A percentile compares a stretch with the other conserved stretches of the same genome.
Conservation (phyloP, 805 yeast genomes). For the Naumovozyma baii region DNA sequence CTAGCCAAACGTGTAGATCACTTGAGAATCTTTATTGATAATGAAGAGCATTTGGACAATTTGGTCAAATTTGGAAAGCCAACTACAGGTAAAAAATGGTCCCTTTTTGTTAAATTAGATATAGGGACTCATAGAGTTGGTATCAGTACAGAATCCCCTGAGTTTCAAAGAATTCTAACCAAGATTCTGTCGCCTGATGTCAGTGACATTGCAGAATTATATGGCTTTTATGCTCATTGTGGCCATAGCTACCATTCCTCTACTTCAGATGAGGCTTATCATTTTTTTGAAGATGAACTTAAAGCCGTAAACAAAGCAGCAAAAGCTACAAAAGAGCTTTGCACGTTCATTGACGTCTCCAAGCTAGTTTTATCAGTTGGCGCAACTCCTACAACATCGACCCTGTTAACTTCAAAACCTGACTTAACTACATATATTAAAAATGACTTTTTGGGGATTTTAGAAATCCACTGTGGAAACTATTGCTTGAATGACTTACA, state of each 20-base stretch:
- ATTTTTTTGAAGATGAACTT: constrained; percentile 46
- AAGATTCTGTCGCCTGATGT: constrained; percentile 22
- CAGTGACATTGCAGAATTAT: constrained; percentile 34
- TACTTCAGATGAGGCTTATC: constrained; percentile 38
- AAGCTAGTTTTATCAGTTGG: constrained; percentile 57
- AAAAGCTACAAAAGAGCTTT: constrained; percentile 16
- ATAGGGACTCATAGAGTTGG: constrained; percentile 73
- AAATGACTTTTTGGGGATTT: constrained; percentile 30
- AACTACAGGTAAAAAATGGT: constrained; percentile 36
- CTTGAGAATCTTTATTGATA: constrained; percentile 53
- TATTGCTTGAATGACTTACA: constrained; percentile 66
- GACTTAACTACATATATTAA: constrained; percentile 6
- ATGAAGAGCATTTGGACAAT: constrained; percentile 43
- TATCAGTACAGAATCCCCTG: constrained; percentile 26
- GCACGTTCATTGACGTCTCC: constrained; percentile 27
- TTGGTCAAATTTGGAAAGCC: constrained; percentile 32
- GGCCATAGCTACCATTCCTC: constrained; percentile 60
- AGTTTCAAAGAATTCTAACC: constrained; percentile 32
- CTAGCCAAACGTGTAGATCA: constrained; percentile 35
- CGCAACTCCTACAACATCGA: constrained; percentile 73
- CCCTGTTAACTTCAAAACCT: constrained; percentile 22
- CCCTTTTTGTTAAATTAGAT: constrained; percentile 57
- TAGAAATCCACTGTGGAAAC: constrained; percentile 79
- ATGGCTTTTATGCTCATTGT: constrained; percentile 71
- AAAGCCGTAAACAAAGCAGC: constrained; percentile 47